Percentiles rank a stretch among this genome's conserved stretches.
Conservation (phyloP, 1,284 basidiomycete species). For the Phylloboletellus chloephorus region DNA sequence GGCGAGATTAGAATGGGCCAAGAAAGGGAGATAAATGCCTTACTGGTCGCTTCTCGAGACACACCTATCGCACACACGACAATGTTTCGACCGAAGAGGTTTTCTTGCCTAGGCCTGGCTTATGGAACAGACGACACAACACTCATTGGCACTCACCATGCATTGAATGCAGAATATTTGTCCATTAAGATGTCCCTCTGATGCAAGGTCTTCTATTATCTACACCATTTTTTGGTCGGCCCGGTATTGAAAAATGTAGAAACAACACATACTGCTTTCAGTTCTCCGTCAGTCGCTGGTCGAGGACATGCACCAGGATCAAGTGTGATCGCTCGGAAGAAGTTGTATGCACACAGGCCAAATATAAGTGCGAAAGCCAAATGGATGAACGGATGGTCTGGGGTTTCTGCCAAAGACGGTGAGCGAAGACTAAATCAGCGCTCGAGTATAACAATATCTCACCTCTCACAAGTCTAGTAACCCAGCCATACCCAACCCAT, state of each 20-base stretch:
- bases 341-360: constrained; percentile 79
- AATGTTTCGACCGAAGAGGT: constrained; percentile 93
- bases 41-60: constrained; percentile 89
- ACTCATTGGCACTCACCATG: constrained; percentile 51
- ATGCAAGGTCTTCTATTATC: constrained; percentile 87
- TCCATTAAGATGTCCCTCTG: constrained; percentile 84
- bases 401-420: constrained; percentile 47
- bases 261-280: constrained; percentile 63
- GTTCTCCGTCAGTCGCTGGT: constrained; percentile 72
- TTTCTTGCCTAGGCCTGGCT: constrained; percentile 62
- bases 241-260: neutral
- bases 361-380: constrained; percentile 69
- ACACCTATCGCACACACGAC: constrained; percentile 87
- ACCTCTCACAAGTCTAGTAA: constrained; percentile 69
- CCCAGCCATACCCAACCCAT: constrained; percentile 86
- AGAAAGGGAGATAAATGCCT: constrained; percentile 30
- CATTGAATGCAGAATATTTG: constrained; percentile 95
- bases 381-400: constrained; percentile 72
- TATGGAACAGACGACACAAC: neutral
- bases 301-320: constrained; percentile 90
- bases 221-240: constrained; percentile 28
- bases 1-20: constrained; percentile 6
- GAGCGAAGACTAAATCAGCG: neutral
- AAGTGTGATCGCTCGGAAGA: constrained; percentile 82
- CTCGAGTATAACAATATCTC: constrained; percentile 1